A percentile compares a stretch with the other conserved stretches of the same genome.
phyloP scores from a whole-genome alignment of 2,329 filamentous ascomycete genomes.

The Chrysoporthe cubensis region DNA sequence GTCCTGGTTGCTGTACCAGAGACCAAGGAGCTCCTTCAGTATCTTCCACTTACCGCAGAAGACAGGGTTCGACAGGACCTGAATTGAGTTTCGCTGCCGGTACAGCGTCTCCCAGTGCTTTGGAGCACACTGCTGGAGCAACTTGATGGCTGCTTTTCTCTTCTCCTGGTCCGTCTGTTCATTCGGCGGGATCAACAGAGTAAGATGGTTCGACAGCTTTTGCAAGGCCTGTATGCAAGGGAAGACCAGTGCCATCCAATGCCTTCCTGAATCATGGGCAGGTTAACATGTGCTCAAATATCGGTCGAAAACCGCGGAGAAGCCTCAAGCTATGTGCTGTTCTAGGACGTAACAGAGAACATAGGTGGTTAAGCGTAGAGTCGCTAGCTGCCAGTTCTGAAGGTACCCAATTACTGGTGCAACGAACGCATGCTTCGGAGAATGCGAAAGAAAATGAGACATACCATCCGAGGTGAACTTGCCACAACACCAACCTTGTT shows the following conservation, averaged over 20 bases:
- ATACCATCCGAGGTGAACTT: constrained; percentile 56
- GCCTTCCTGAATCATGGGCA: constrained; percentile 42
- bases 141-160: constrained; percentile 75
- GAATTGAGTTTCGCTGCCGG: constrained; percentile 73
- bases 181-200: constrained; percentile 71
- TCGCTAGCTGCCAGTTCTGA: background rate
- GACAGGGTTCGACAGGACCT: constrained; percentile 81
- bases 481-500: constrained; percentile 82
- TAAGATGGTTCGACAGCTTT: constrained; percentile 92
- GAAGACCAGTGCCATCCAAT: constrained; percentile 81
- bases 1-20: constrained; percentile 88
- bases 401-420: background rate
- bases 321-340: background rate
- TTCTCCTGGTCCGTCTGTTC: constrained; percentile 65
- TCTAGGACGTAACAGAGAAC: background rate
- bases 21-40: constrained; percentile 79
- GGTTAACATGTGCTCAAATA: background rate
- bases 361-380: background rate
- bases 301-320: background rate
- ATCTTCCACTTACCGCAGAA: constrained; percentile 98
- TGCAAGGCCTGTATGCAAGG: constrained; percentile 81
- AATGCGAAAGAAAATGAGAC: background rate
- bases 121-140: constrained; percentile 75
- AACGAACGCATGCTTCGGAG: background rate
- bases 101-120: constrained; percentile 76